A percentile compares a stretch with the other conserved stretches of the same genome.
Conservation (phyloP, 2,329 filamentous ascomycete genomes). For the Pestalotiopsis sp. region DNA sequence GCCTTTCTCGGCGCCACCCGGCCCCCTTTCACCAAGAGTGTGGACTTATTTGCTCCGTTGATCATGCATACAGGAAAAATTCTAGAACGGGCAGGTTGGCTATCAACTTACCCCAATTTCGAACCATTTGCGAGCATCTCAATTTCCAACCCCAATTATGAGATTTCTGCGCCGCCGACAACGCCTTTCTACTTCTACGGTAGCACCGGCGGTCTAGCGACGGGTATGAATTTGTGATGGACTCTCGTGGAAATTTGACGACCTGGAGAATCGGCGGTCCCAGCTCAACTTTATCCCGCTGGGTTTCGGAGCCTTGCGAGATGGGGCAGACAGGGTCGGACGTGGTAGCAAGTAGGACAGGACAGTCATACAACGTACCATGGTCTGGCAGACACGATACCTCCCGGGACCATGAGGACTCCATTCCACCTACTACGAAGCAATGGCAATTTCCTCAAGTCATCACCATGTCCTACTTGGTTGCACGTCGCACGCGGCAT, state of each 20-base stretch:
- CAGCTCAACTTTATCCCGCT: background rate
- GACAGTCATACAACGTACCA: no score
- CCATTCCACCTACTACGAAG: background rate
- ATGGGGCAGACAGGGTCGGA: background rate
- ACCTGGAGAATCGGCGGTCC: background rate
- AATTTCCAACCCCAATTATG: background rate
- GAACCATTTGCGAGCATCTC: background rate
- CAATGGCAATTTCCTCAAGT: background rate
- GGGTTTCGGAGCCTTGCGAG: background rate
- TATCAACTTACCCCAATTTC: background rate
- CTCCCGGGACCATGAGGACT: background rate
- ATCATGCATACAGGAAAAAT: background rate
- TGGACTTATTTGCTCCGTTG: background rate
- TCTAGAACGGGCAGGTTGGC: background rate
- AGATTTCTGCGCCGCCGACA: background rate
- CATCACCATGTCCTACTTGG: background rate
- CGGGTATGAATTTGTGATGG: background rate
- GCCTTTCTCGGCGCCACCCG: background rate
- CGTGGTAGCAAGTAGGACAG: background rate
- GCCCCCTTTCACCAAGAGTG: background rate
- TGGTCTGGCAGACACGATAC: no score
- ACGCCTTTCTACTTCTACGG: background rate
- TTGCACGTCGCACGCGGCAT: background rate
- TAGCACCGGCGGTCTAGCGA: background rate
- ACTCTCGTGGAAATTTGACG: background rate